Evolutionary conservation across 1,284 basidiomycete genomes (phyloP), one percentile per base, ranked within the genome.

Genomic region (Neonothopanus nambi): DNA sequence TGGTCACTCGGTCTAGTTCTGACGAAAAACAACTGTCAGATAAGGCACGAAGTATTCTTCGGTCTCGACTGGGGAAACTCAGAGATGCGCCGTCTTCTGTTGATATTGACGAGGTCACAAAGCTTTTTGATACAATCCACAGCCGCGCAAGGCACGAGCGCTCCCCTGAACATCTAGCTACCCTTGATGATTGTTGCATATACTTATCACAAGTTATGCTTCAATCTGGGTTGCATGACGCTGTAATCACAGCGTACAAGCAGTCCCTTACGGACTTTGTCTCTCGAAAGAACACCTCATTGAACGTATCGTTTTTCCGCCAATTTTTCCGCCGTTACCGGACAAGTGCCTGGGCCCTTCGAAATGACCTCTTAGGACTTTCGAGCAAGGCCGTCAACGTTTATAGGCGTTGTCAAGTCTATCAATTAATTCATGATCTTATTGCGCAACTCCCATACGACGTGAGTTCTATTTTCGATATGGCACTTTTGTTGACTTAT

Each of bases 11-110:
- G 47, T 80, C 83, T 28, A 78, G 85, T 51, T 72, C 81, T 35
- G 91, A 93, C 66, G 93, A 95, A 67, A 83, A 79, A 45, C 94
- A 97, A 60, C 76, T 98, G 7, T 81, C 88, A 7, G 89, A 92
- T 65, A 95, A 96, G 70, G 89, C 93, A 0, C 80, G 81, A 45
- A 87, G 88, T 17, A 82, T 98, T 56, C 73, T 98, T 41, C 82
- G 84, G 38, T 80, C 80, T 33, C 84, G 91, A 33, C 77, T 97
- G 54, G 81, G 79, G 56, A 93, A 92, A 65, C 73, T 82, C 43
- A 94, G 89, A 64, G 89, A 90, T 18, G 61, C 82, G 3, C 86
- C 89, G 1, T 60, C 67, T 6, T 65, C 67, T 15, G 72, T 78
- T n/a, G 79, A 87, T 54, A 57, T 67, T 12, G 71, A 75, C 17